A percentile compares a stretch with the other conserved stretches of the same genome.
Evolutionary conservation across 306 rosid species (phyloP).

Genomic region (Crataegus laevigata): DNA sequence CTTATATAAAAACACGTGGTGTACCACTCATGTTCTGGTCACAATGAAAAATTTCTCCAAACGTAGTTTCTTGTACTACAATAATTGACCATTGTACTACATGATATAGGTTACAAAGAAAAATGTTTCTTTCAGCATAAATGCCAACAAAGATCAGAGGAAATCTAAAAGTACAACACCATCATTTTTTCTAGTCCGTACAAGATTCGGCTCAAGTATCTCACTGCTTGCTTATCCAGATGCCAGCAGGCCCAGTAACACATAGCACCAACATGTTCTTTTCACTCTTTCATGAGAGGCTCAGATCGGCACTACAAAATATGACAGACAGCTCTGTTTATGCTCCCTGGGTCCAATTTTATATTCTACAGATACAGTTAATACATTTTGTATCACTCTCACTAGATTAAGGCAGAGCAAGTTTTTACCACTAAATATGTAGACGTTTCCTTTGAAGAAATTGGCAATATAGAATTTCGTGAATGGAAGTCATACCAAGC

Average conservation of each 20-base stretch:
- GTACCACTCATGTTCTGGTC: too few species aligned
- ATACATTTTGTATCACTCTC: neutral
- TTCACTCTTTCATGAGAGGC: neutral
- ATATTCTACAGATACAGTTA: neutral
- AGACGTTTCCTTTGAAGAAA: neutral
- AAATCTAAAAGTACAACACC: too few species aligned
- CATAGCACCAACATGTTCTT: neutral
- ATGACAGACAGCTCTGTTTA: neutral
- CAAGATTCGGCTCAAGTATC: neutral
- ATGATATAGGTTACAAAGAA: neutral
- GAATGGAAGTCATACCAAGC: conserved; percentile 8
- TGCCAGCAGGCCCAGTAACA: neutral
- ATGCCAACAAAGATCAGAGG: neutral
- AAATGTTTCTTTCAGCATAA: neutral
- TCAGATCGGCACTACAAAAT: neutral
- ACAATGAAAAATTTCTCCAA: too few species aligned
- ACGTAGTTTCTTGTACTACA: too few species aligned
- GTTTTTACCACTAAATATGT: neutral
- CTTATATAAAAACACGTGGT: too few species aligned
- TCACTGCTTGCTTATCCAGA: neutral
- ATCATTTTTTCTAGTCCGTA: neutral
- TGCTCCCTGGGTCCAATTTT: neutral
- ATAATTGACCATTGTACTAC: too few species aligned
- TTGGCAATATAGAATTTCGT: neutral
- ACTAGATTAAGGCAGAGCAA: neutral